These are phyloP conservation scores for Psilocybe mexicana DNA, from an alignment of 1,284 basidiomycete genomes.

Conservation along the genomic window DNA sequence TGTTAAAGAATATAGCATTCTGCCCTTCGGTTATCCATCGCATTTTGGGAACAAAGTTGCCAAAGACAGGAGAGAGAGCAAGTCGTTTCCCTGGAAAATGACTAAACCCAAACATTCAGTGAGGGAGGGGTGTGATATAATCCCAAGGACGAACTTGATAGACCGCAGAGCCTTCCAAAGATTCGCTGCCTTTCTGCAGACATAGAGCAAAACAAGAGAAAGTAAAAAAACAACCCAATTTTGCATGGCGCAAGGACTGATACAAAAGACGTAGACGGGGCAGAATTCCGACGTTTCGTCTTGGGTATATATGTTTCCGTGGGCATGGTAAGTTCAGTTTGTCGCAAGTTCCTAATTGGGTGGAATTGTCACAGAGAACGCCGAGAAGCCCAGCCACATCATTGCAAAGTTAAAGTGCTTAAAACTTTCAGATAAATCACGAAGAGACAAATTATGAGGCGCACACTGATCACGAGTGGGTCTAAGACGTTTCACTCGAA, in stretches of 20 bases:
- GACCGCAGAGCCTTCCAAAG: conserved; percentile 24
- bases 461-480: no score
- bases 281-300: no score
- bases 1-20: conserved; percentile 30
- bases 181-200: conserved; percentile 18
- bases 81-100: conserved; percentile 33
- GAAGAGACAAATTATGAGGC: no score
- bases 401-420: no score
- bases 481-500: no score
- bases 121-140: background rate
- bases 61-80: conserved; percentile 26
- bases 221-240: conserved; percentile 7
- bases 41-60: conserved; percentile 30
- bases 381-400: no score
- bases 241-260: background rate
- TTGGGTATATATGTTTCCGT: no score
- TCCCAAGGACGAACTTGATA: conserved; percentile 24
- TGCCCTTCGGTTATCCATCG: conserved; percentile 29
- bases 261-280: background rate
- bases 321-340: no score
- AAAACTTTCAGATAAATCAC: no score
- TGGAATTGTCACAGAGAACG: conserved; percentile 1
- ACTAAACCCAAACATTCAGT: conserved; percentile 17
- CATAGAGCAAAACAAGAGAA: conserved; percentile 13
- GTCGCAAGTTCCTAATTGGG: background rate